Base-by-base conservation (phyloP, 495 filamentous ascomycete species). In the Hyaloscypha variabilis region DNA sequence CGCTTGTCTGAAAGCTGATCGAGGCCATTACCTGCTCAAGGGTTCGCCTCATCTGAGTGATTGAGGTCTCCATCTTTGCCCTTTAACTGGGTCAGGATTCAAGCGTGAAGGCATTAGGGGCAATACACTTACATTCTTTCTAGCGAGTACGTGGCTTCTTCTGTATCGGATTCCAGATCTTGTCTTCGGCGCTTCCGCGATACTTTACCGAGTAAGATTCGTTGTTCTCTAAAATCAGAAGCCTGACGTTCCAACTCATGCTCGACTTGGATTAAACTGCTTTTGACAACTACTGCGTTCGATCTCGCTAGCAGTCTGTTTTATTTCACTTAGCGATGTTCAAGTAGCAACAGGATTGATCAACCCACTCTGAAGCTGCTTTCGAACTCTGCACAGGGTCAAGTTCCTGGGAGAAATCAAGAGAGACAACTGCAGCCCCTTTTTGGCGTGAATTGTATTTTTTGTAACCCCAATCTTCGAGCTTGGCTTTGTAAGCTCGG, bases 401-500 rank as follows among this genome's bases (percentile, higher is more conserved):
- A 42, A 42, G 39, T 11, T 42, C 39, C 39, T 14, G 39, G 14
- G 39, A 3, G 8, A 42, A 14, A 14, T 19, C 39, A 14, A 19
- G 39, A 42, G 39, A 14, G 39, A 14, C 39, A 42, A 14, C 39
- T 10, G 39, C 39, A 42, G 39, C 8, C 14, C 6, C 3, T 42
- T 42, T 42, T 3, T 19, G 39, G 6, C 39, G 39, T 42, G 6
- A 14, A 42, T 51, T 63, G 21, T 63, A 63, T 39, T 54, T 63
- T 24, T 39, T 54, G 23, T 28, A 63, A 21, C 60, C 60, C 28
- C 49, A 63, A 42, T 63, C 50, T 3, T 63, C 51, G 30, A 63
- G 4, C 17, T 63, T 54, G 26, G 55, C 28, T 23, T 63, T 63
- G 51, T 34, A 63, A n/a, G 60, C 60, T 31, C 60, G 60, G 21